These are phyloP conservation scores for Cytidiella melzeri DNA, from an alignment of 768 basidiomycete genomes.

Conservation along the genomic window DNA sequence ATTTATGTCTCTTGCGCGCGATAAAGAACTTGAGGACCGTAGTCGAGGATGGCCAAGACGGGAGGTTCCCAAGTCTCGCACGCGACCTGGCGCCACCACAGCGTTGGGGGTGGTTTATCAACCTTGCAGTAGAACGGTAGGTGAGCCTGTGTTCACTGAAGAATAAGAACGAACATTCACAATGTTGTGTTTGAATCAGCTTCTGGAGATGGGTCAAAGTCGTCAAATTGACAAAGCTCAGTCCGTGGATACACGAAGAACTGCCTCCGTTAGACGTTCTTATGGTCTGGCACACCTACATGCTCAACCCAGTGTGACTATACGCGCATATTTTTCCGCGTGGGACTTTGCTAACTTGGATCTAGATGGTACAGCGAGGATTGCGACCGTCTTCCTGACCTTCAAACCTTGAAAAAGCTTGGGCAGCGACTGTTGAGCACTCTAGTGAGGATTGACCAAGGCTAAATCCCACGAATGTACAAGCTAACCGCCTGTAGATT, in stretches of 20 bases:
- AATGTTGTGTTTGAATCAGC: constrained; percentile 1
- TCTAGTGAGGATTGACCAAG: constrained; percentile 4
- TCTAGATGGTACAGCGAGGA: constrained; percentile 16
- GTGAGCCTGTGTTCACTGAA: neutral
- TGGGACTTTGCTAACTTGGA: neutral
- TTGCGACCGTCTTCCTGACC: constrained; percentile 5
- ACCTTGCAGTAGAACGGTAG: constrained; percentile 14
- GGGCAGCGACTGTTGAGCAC: constrained; percentile 5
- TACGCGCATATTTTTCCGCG: no score
- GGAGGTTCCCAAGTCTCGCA: neutral
- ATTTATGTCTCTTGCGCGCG: constrained; percentile 10
- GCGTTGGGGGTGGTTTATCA: constrained; percentile 13
- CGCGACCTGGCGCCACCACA: neutral
- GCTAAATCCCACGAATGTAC: no score
- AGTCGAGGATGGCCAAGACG: constrained; percentile 1
- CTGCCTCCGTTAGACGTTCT: constrained; percentile 36
- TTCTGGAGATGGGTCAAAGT: constrained; percentile 3
- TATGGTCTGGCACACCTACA: constrained; percentile 39
- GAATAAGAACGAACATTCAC: neutral
- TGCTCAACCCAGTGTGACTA: constrained; percentile 32
- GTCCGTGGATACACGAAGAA: constrained; percentile 20
- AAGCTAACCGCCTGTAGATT: constrained; percentile 9
- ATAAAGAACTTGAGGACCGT: constrained; percentile 6
- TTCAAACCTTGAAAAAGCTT: constrained; percentile 4
- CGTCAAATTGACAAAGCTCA: neutral